Conservation (phyloP, 805 yeast genomes). For the Wickerhamiella sergipiensis region DNA sequence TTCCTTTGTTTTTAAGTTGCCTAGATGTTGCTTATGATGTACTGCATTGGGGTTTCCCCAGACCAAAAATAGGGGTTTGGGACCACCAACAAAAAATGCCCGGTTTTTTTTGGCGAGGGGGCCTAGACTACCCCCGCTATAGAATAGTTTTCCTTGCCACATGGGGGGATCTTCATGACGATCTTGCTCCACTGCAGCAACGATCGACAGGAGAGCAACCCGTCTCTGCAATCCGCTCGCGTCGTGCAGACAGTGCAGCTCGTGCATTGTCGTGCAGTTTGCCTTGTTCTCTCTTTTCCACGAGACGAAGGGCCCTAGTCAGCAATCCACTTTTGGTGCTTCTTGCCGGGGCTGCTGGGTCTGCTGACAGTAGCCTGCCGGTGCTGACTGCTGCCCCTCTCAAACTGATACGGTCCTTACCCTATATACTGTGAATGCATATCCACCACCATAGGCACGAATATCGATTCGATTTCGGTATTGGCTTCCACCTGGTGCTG, state of each 20-base stretch:
- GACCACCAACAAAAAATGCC: too few relatives aligned
- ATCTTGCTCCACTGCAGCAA: background rate
- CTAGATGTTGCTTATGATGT: background rate
- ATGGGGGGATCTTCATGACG: background rate
- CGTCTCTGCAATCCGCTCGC: background rate
- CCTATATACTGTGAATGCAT: slow-evolving; percentile 52
- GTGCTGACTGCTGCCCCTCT: too few relatives aligned
- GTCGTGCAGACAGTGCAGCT: background rate
- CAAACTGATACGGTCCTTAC: background rate
- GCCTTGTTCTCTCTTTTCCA: background rate
- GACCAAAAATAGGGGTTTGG: background rate
- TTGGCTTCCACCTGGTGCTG: slow-evolving; percentile 29
- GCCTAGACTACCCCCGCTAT: too few relatives aligned
- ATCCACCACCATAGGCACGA: slow-evolving; percentile 62
- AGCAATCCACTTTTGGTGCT: too few relatives aligned
- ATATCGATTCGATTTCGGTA: slow-evolving; percentile 61
- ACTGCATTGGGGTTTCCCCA: background rate
- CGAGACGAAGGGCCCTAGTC: too few relatives aligned
- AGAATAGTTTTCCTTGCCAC: background rate
- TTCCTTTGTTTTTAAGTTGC: background rate
- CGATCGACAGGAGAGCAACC: background rate
- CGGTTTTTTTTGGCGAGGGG: too few relatives aligned
- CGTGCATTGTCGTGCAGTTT: background rate
- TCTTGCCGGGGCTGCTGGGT: too few relatives aligned
- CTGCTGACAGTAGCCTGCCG: too few relatives aligned